These are phyloP conservation scores for Entomortierella chlamydospora DNA, from an alignment of 192 early-diverging fungal genomes.

Conservation along the genomic window DNA sequence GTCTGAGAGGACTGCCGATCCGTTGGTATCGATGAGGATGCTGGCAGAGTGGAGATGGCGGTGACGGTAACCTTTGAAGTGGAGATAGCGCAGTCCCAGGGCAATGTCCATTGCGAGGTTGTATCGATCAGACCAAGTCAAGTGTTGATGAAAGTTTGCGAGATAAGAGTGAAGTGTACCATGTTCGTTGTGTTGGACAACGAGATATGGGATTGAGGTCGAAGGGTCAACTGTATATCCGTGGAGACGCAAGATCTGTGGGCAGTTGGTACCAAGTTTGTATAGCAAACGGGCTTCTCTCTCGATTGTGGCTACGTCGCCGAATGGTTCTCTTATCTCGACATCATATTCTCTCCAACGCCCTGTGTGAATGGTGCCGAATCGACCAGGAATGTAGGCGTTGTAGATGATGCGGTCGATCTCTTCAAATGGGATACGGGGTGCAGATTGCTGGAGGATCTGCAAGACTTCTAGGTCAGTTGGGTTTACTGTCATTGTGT, in stretches of 20 bases:
- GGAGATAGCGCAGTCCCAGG: constrained; percentile 41
- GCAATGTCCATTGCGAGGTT: constrained; percentile 53
- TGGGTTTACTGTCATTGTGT: constrained; percentile 31
- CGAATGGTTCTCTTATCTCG: constrained; percentile 49
- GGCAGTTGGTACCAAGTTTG: constrained; percentile 30
- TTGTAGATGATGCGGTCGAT: constrained; percentile 40
- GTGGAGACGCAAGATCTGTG: constrained; percentile 28
- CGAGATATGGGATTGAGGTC: constrained; percentile 27
- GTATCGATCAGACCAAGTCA: constrained; percentile 54
- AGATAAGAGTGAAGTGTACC: constrained; percentile 48
- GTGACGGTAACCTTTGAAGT: constrained; percentile 52
- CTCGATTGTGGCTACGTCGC: constrained; percentile 33
- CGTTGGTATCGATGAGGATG: constrained; percentile 47
- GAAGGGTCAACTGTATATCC: constrained; percentile 39
- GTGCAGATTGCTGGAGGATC: constrained; percentile 44
- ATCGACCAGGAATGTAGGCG: constrained; percentile 45
- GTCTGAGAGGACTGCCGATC: constrained; percentile 45
- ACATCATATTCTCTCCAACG: constrained; percentile 39
- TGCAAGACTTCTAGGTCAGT: constrained; percentile 21
- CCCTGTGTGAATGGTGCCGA: constrained; percentile 40
- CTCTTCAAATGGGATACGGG: constrained; percentile 34
- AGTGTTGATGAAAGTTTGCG: constrained; percentile 37
- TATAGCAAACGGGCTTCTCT: constrained; percentile 46
- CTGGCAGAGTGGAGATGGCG: constrained; percentile 50
- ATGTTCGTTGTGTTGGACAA: constrained; percentile 47